phyloP scores from a whole-genome alignment of 768 basidiomycete genomes.

The Psilocybe tampanensis region DNA sequence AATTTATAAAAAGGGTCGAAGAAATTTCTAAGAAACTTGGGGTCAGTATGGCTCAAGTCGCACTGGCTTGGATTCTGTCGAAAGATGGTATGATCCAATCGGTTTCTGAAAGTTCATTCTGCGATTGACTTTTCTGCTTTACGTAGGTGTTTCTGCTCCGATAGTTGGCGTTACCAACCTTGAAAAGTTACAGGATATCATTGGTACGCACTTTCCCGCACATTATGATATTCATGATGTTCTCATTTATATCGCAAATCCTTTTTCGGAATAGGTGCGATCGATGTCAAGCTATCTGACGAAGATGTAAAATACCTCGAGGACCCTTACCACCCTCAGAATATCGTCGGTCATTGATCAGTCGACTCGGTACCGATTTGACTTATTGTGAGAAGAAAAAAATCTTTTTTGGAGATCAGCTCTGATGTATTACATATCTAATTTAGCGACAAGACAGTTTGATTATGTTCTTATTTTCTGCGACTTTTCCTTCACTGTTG shows the following conservation, averaged over 20 bases:
- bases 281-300: conserved; percentile 25
- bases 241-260: background rate
- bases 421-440: too few species aligned
- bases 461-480: too few species aligned
- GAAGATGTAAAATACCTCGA: conserved; percentile 31
- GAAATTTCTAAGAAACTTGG: conserved; percentile 53
- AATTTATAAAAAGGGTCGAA: conserved; percentile 43
- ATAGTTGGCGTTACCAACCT: conserved; percentile 56
- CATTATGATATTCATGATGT: background rate
- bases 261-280: conserved; percentile 16
- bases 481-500: too few species aligned
- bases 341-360: conserved; percentile 20
- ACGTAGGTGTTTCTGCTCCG: conserved; percentile 50
- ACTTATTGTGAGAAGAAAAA: too few species aligned
- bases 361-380: background rate
- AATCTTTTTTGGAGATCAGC: too few species aligned
- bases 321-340: conserved; percentile 25
- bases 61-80: conserved; percentile 51
- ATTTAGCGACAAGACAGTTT: too few species aligned
- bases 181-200: conserved; percentile 52
- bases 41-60: conserved; percentile 57
- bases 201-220: conserved; percentile 37
- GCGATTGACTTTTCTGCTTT: background rate
- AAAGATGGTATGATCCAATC: conserved; percentile 32
- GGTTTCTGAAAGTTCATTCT: background rate